phyloP scores from a whole-genome alignment of 148 eudicot genomes.

The Hydrangea macrophylla region DNA sequence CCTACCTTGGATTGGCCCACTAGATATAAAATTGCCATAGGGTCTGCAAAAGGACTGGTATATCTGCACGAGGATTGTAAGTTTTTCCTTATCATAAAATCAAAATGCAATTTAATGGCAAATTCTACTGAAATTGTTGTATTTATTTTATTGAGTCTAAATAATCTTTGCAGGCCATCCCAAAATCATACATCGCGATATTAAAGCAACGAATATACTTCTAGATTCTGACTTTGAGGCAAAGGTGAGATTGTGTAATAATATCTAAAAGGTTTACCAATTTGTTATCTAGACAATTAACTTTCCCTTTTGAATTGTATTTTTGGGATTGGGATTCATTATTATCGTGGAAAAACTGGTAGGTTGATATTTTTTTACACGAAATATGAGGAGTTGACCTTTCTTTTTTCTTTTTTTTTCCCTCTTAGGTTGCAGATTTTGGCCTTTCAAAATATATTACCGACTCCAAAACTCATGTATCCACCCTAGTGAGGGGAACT shows the following conservation, averaged over 20 bases:
- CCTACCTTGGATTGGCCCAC: conserved; percentile 63
- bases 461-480: conserved; percentile 83
- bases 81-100: conserved; percentile 12
- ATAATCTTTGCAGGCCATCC: conserved; percentile 73
- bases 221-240: conserved; percentile 85
- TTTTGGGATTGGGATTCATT: not conserved
- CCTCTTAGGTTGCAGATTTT: conserved; percentile 94
- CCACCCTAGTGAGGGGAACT: conserved; percentile 98
- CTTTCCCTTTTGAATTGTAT: no score
- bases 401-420: conserved; percentile 21
- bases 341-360: not conserved
- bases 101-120: not conserved
- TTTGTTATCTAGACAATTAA: no score
- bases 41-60: conserved; percentile 81
- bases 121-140: not conserved
- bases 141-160: conserved; percentile 13
- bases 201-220: conserved; percentile 92
- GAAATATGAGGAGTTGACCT: not conserved
- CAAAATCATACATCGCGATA: conserved; percentile 94
- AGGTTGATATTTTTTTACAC: not conserved
- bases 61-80: conserved; percentile 82
- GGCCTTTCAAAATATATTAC: conserved; percentile 87
- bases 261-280: no score
- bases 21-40: conserved; percentile 68
- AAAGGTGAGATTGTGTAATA: conserved; percentile 62